Conservation (phyloP, 2,329 filamentous ascomycete species). For the Incumbomyces delicatus region DNA sequence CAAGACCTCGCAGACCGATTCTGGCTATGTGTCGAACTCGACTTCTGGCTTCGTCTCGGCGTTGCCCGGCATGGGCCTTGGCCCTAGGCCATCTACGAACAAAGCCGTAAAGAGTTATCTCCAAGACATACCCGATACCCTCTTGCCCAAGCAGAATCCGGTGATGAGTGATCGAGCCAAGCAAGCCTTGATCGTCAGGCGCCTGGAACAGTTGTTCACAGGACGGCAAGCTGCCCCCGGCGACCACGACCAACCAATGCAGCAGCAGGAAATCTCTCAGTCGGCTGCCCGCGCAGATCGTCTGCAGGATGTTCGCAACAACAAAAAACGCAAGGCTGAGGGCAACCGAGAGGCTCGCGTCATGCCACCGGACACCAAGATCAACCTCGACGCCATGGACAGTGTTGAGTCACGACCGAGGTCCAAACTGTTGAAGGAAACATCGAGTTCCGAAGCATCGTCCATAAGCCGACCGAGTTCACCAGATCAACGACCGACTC, state of each 20-base stretch:
- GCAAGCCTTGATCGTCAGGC: constrained; percentile 65
- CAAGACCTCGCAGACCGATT: constrained; percentile 16
- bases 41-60: neutral
- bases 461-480: constrained; percentile 20
- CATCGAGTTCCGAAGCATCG: neutral
- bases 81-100: constrained; percentile 27
- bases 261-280: constrained; percentile 49
- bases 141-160: constrained; percentile 50
- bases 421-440: neutral
- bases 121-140: constrained; percentile 59
- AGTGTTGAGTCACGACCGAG: neutral
- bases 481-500: constrained; percentile 65
- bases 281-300: constrained; percentile 37
- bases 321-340: constrained; percentile 20
- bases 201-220: constrained; percentile 72
- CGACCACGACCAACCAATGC: constrained; percentile 41
- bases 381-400: constrained; percentile 11
- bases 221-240: constrained; percentile 47
- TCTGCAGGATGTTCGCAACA: constrained; percentile 17
- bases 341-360: constrained; percentile 35
- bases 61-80: neutral
- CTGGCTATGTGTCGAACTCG: constrained; percentile 32
- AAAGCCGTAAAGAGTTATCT: constrained; percentile 61
- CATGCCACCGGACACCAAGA: constrained; percentile 24
- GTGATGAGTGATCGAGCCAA: constrained; percentile 61